These are phyloP conservation scores for Soucietia sequanensis DNA, from an alignment of 805 yeast species.

Conservation along the genomic window DNA sequence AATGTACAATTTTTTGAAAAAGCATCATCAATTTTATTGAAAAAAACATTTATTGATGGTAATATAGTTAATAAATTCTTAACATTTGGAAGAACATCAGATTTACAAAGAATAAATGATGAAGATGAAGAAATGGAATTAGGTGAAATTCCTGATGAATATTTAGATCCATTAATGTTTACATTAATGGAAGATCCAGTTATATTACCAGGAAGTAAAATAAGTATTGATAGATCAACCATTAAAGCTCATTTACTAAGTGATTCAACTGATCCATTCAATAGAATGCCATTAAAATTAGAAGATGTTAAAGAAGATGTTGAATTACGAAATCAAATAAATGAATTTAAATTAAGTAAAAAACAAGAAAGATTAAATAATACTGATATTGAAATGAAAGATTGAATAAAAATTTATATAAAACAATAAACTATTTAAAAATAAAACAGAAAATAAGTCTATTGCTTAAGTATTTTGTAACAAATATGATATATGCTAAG, in stretches of 20 bases:
- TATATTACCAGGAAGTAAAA: slow-evolving; percentile 80
- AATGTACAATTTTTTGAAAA: slow-evolving; percentile 61
- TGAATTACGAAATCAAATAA: slow-evolving; percentile 63
- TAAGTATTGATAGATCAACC: slow-evolving; percentile 85
- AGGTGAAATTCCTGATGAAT: slow-evolving; percentile 96
- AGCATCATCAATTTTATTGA: slow-evolving; percentile 65
- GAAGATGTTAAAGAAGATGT: slow-evolving; percentile 84
- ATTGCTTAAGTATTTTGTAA: neutral
- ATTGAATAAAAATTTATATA: neutral
- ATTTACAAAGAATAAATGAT: slow-evolving; percentile 54
- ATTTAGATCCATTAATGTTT: slow-evolving; percentile 94
- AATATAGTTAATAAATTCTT: slow-evolving; percentile 50
- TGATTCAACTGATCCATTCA: slow-evolving; percentile 97
- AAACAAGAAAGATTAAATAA: slow-evolving; percentile 19
- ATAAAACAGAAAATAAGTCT: too few relatives aligned
- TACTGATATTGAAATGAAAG: slow-evolving; percentile 18
- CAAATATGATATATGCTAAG: too few relatives aligned
- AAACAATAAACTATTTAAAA: neutral
- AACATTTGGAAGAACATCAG: slow-evolving; percentile 65
- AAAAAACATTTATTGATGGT: slow-evolving; percentile 48
- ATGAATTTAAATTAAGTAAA: slow-evolving; percentile 51
- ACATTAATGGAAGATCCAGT: slow-evolving; percentile 97
- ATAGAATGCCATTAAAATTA: slow-evolving; percentile 82
- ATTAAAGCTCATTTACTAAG: slow-evolving; percentile 90
- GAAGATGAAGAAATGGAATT: slow-evolving; percentile 84